Evolutionary conservation across 192 early-diverging fungal genomes (phyloP), one percentile per base, ranked within the genome.

Genomic region (Backusella sp.): DNA sequence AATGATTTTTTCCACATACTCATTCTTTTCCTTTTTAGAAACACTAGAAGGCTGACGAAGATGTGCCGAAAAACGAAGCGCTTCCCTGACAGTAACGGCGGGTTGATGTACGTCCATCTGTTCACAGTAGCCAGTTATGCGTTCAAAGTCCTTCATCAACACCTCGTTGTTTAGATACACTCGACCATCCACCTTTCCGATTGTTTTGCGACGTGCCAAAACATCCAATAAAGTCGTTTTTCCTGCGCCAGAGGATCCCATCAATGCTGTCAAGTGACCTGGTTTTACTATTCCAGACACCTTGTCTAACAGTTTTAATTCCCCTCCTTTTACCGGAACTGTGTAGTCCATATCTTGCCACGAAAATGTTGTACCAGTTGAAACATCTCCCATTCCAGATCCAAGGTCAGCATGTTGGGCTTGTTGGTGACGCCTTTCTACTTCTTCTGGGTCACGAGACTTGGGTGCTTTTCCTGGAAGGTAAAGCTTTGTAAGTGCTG

Each of bases 171-270:
- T 88, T 42, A 91, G 77, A 28, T 86, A 75, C n/a, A 92, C 82
- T 23, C 79, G 79, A 73, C 92, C 92, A 37, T 90, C 85, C 8
- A 92, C 82, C 9, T 82, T 84, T 21, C 86, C 86, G 12, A 85
- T 88, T 59, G 90, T 94, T 84, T 94, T 95, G 82, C 94, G 90
- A 78, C 88, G 88, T 62, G 91, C 90, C 28, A 94, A 83, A 4
- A 92, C 83, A 79, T 94, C 91, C 77, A 92, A 74, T 2, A 94
- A 81, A 11, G 92, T 94, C 0, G 93, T 94, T 79, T 94, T 94
- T 70, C 93, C 97, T 7, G 96, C 94, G 15, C 96, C 96, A 49
- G 91, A 93, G 1, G 95, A 93, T 6, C 96, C 97, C 90, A 98
- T 97, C 36, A 99, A 90, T 9, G 94, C 95, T 56, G 94, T 91